These are phyloP conservation scores for Gremmenia infestans DNA, from an alignment of 2,329 filamentous ascomycete genomes.

Conservation along the genomic window DNA sequence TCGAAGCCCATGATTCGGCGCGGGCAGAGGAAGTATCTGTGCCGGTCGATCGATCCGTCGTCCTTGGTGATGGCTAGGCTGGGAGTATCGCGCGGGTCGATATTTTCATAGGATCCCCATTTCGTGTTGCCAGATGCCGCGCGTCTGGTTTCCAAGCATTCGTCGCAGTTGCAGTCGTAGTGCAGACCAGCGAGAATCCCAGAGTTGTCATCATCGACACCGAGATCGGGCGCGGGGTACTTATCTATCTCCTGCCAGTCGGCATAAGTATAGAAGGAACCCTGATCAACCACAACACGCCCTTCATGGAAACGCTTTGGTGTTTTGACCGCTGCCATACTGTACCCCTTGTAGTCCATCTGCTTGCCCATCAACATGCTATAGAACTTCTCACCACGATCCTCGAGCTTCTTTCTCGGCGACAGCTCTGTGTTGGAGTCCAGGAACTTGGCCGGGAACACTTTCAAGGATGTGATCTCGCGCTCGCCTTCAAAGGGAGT, in stretches of 20 bases:
- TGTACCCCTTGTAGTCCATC: constrained; percentile 23
- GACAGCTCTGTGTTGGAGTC: constrained; percentile 11
- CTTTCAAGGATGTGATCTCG: constrained; percentile 26
- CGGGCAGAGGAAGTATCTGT: constrained; percentile 19
- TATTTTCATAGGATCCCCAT: constrained; percentile 20
- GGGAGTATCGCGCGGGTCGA: constrained; percentile 15
- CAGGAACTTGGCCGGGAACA: constrained; percentile 23
- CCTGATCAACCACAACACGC: constrained; percentile 19
- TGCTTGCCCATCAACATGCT: constrained; percentile 20
- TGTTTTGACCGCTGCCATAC: constrained; percentile 17
- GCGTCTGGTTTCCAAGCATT: constrained; percentile 14
- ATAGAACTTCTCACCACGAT: constrained; percentile 23
- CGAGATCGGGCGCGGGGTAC: constrained; percentile 15
- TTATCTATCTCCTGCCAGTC: constrained; percentile 17
- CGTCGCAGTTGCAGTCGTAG: constrained; percentile 16
- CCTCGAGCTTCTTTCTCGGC: constrained; percentile 16
- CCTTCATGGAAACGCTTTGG: constrained; percentile 21
- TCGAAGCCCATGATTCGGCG: constrained; percentile 22
- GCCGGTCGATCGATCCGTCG: constrained; percentile 5
- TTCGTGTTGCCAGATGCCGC: constrained; percentile 18
- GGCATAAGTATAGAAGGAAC: constrained; percentile 19
- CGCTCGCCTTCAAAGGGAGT: constrained; percentile 26
- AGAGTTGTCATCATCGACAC: constrained; percentile 19
- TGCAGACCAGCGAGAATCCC: constrained; percentile 18
- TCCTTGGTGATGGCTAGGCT: constrained; percentile 5